Percentiles rank a stretch among this genome's conserved stretches.
These are phyloP conservation scores for Punica granatum DNA, from an alignment of 345 rosid species.

Conservation along the genomic window DNA sequence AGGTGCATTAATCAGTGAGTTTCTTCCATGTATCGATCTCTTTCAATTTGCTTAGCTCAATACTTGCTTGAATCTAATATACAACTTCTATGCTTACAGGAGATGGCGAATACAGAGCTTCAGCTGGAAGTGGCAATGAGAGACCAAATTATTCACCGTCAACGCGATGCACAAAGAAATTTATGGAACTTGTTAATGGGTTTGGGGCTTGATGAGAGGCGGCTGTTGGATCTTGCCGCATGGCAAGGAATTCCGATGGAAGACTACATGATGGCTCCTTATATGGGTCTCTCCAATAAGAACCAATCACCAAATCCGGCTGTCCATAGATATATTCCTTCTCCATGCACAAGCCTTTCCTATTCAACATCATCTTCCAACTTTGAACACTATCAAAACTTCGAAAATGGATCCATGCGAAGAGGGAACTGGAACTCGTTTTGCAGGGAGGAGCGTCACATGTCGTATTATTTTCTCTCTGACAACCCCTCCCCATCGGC, in stretches of 20 bases:
- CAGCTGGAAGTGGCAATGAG: conserved; percentile 97
- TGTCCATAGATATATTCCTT: conserved; percentile 19
- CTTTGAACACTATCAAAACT: conserved; percentile 37
- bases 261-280: conserved; percentile 48
- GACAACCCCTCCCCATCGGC: conserved; percentile 14
- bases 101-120: conserved; percentile 89
- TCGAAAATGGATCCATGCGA: conserved; percentile 34
- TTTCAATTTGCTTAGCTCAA: neutral
- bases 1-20: neutral
- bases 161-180: conserved; percentile 72
- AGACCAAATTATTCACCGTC: conserved; percentile 88
- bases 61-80: neutral
- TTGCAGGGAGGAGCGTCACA: conserved; percentile 61
- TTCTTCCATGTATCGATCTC: neutral
- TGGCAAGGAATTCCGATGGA: conserved; percentile 78
- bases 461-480: conserved; percentile 53
- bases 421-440: conserved; percentile 38
- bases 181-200: conserved; percentile 79
- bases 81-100: conserved; percentile 25
- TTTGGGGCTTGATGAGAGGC: conserved; percentile 71
- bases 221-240: conserved; percentile 60
- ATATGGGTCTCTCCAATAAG: conserved; percentile 29
- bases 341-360: conserved; percentile 34
- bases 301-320: conserved; percentile 33
- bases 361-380: conserved; percentile 50